Percentiles rank a stretch among this genome's conserved stretches.
phyloP scores from a whole-genome alignment of 768 basidiomycete species.

The Tricholoma terreum region DNA sequence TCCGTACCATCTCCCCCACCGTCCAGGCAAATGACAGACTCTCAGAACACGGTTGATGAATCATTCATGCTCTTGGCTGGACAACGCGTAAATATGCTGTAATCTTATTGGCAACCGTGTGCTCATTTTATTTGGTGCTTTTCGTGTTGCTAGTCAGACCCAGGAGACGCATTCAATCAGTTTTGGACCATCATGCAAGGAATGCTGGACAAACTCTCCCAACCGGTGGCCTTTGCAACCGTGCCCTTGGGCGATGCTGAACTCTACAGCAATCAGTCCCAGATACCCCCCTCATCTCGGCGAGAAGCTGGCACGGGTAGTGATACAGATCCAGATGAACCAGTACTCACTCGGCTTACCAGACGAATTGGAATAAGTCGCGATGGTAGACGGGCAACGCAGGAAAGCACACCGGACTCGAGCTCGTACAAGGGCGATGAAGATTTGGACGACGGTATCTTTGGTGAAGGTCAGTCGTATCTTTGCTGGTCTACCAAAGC shows the following conservation, averaged over 20 bases:
- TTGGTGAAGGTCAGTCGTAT: constrained; percentile 57
- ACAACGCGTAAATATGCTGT: constrained; percentile 58
- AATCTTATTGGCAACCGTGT: neutral
- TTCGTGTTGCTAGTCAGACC: constrained; percentile 54
- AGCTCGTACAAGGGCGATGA: constrained; percentile 30
- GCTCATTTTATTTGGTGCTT: constrained; percentile 7
- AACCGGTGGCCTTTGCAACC: constrained; percentile 81
- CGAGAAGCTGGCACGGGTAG: constrained; percentile 57
- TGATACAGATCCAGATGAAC: constrained; percentile 68
- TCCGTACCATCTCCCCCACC: constrained; percentile 48
- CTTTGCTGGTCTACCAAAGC: neutral
- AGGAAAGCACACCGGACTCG: constrained; percentile 11
- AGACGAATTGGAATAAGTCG: constrained; percentile 45
- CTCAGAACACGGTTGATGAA: constrained; percentile 71
- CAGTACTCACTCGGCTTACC: constrained; percentile 55
- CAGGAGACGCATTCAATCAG: constrained; percentile 83
- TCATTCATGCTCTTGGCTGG: constrained; percentile 85
- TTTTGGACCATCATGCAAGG: constrained; percentile 89
- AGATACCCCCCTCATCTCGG: constrained; percentile 28
- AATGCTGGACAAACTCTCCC: constrained; percentile 82
- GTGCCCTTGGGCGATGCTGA: constrained; percentile 60
- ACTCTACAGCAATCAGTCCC: constrained; percentile 18
- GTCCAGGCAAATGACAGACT: constrained; percentile 47
- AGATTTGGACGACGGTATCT: constrained; percentile 60
- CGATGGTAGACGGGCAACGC: constrained; percentile 22